phyloP scores from a whole-genome alignment of 1,284 basidiomycete genomes.

The Cryptococcus maquisensis region DNA sequence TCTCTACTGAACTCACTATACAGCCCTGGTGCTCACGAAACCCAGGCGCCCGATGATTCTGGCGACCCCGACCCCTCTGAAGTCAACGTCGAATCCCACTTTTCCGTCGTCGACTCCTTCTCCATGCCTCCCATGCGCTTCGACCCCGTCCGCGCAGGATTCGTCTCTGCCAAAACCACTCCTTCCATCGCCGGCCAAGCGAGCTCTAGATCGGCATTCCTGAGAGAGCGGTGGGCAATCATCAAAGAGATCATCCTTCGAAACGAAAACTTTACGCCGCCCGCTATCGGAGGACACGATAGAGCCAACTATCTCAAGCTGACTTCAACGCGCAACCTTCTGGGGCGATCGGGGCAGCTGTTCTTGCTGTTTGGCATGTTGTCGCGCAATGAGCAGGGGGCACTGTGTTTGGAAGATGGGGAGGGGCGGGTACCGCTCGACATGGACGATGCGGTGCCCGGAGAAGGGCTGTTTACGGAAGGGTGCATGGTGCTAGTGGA shows the following conservation, averaged over 20 bases:
- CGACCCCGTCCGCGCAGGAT: constrained; percentile 62
- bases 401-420: constrained; percentile 84
- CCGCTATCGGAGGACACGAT: constrained; percentile 80
- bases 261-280: constrained; percentile 95
- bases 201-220: constrained; percentile 67
- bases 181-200: constrained; percentile 71
- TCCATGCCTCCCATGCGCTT: constrained; percentile 91
- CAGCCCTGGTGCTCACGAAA: constrained; percentile 2
- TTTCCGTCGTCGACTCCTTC: constrained; percentile 83
- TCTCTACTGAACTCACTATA: not conserved
- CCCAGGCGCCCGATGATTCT: constrained; percentile 50
- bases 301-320: constrained; percentile 79
- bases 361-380: constrained; percentile 95
- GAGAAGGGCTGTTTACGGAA: constrained; percentile 94
- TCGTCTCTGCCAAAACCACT: constrained; percentile 44
- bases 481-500: constrained; percentile 93
- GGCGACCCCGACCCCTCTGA: constrained; percentile 56
- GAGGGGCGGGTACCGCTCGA: constrained; percentile 89
- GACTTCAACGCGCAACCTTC: constrained; percentile 90
- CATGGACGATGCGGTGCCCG: constrained; percentile 83
- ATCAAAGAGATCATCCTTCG: constrained; percentile 81
- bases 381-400: constrained; percentile 80
- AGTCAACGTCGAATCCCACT: constrained; percentile 77
- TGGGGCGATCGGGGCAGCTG: constrained; percentile 82
- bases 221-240: constrained; percentile 77